Evolutionary conservation across 768 basidiomycete genomes (phyloP).

Genomic region (Sarcodon sp.): DNA sequence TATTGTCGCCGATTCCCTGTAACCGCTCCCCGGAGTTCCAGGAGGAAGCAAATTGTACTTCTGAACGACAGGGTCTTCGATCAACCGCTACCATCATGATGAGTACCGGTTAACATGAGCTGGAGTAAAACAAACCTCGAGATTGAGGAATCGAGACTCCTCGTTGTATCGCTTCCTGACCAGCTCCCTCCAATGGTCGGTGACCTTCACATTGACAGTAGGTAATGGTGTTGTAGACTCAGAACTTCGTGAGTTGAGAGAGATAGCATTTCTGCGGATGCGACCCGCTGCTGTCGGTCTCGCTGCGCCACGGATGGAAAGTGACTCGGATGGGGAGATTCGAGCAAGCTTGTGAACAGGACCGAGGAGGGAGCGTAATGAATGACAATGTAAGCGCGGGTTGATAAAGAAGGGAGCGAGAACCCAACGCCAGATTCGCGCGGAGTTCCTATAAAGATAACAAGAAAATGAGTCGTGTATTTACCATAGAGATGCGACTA

Average conservation of each 20-base stretch:
- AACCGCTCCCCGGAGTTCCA: constrained; percentile 47
- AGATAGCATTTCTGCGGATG: constrained; percentile 46
- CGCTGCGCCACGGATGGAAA: constrained; percentile 57
- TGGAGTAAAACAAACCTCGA: constrained; percentile 47
- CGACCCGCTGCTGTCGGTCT: constrained; percentile 35
- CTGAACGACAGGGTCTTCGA: constrained; percentile 64
- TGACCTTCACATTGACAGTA: constrained; percentile 20
- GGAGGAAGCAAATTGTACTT: constrained; percentile 62
- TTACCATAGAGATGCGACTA: constrained; percentile 51
- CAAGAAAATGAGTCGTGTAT: constrained; percentile 28
- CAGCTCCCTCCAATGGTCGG: constrained; percentile 69
- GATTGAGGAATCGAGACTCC: constrained; percentile 59
- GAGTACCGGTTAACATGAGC: not conserved
- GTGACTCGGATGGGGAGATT: constrained; percentile 31
- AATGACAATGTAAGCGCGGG: constrained; percentile 26
- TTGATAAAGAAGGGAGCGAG: constrained; percentile 20
- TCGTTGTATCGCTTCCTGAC: constrained; percentile 64
- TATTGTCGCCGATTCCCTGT: constrained; percentile 66
- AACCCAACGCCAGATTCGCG: constrained; percentile 9
- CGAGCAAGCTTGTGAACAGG: constrained; percentile 26
- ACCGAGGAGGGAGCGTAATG: constrained; percentile 24
- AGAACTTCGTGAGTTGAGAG: constrained; percentile 7
- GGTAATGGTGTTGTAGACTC: constrained; percentile 1
- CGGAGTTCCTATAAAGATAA: constrained; percentile 10
- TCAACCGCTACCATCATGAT: constrained; percentile 44